Base-by-base conservation (phyloP, 1,284 basidiomycete species). In the Trametes hirsuta region DNA sequence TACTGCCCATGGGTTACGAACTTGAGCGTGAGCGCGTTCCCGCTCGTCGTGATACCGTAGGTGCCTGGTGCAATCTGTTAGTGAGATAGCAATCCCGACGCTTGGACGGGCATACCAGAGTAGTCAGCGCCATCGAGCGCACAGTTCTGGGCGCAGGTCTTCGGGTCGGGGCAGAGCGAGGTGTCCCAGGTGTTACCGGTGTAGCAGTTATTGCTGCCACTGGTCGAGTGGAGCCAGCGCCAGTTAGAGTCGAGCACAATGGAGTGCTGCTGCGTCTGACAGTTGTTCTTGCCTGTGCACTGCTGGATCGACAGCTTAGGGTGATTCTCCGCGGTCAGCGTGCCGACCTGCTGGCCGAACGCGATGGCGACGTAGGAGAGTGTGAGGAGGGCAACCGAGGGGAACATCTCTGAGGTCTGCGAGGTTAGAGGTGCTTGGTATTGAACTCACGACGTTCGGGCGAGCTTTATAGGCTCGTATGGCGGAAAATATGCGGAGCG, bases 61-160 rank as follows among this genome's bases (percentile, higher is more conserved):
- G 62, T 64, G 50, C 62, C 62, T 63, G 34, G 42, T 24, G 21
- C 11, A 4, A 4, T 14, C 8, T 30, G 30, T 30, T 30, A 8
- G n/a, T 37, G 21, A 45, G 6, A 9, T 34, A 1, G 15, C 15
- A 12, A 37, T n/a, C 18, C 18, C 18, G 24, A 18, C 36, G 14
- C 11, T 12, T 2, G 4, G 6, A 0, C 18, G 8, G 35, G 18
- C 55, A 72, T 75, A 62, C 74, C 76, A 8, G 72, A 39, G 71
- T 86, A 85, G 72, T 83, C 80, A 25, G 83, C 84, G 59, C 84
- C 84, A 57, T 86, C 84, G 61, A 86, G 71, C 11, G 82, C 83
- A 65, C 84, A 86, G 74, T 82, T 82, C 61, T 59, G n/a, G 10
- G 75, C 72, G 67, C 76, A 78, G n/a, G 74, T 76, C 15, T 53